Percentiles rank a stretch among this genome's conserved stretches.
Conservation (phyloP, 2,329 filamentous ascomycete genomes). For the Aspergillus sp. region DNA sequence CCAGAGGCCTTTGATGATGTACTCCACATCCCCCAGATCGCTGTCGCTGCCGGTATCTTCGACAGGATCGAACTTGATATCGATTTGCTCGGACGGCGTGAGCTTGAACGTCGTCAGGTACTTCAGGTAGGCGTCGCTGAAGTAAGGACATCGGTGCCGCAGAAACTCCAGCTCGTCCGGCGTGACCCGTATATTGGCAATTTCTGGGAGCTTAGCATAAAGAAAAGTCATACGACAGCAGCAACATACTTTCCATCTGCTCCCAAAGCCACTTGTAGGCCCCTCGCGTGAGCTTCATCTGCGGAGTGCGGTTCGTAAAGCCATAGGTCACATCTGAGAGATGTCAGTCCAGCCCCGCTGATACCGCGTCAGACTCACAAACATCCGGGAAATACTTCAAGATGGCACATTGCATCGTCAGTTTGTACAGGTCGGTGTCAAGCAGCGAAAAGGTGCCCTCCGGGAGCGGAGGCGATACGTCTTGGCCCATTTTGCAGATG, state of each 20-base stretch:
- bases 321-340: conserved; percentile 66
- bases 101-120: conserved; percentile 78
- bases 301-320: conserved; percentile 89
- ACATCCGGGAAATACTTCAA: conserved; percentile 79
- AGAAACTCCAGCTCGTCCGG: conserved; percentile 74
- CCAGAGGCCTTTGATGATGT: conserved; percentile 76
- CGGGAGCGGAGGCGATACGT: conserved; percentile 25
- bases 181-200: conserved; percentile 71
- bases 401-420: conserved; percentile 98
- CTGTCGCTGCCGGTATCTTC: conserved; percentile 53
- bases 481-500: conserved; percentile 18
- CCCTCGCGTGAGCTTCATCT: conserved; percentile 77
- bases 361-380: conserved; percentile 23
- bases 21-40: conserved; percentile 63
- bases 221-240: background rate
- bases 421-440: conserved; percentile 83
- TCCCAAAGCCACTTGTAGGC: conserved; percentile 78
- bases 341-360: background rate
- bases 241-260: conserved; percentile 63
- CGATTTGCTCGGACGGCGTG: conserved; percentile 69
- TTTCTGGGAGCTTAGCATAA: conserved; percentile 45
- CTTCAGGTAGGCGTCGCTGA: conserved; percentile 65
- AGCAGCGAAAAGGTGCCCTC: conserved; percentile 75
- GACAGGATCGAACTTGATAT: conserved; percentile 52
- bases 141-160: conserved; percentile 67